A percentile compares a stretch with the other conserved stretches of the same genome.
Evolutionary conservation across 371 early-diverging fungal species (phyloP).

Genomic region (Batrachochytrium dendrobatidis): DNA sequence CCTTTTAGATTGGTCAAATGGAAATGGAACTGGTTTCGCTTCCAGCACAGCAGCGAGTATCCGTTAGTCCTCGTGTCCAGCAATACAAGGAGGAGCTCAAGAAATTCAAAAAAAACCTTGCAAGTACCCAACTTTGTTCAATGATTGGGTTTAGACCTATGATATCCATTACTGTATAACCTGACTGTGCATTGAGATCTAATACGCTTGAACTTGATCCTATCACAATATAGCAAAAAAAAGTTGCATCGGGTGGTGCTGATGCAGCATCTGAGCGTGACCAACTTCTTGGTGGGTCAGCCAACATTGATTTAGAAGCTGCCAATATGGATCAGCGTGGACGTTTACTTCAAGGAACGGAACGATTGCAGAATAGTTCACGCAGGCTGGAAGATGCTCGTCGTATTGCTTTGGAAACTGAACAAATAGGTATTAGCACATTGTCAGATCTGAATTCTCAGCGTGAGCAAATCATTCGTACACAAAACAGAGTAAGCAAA

Average conservation of each 20-base stretch:
- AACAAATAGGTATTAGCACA: conserved; percentile 77
- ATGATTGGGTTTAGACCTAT: no score
- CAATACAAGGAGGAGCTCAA: conserved; percentile 72
- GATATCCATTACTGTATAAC: no score
- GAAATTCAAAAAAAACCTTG: conserved; percentile 64
- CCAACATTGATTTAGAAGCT: conserved; percentile 33
- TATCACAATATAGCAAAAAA: background rate
- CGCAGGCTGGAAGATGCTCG: conserved; percentile 80
- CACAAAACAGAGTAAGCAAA: conserved; percentile 69
- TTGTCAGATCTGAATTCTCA: conserved; percentile 74
- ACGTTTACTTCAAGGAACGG: conserved; percentile 74
- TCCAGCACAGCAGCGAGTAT: conserved; percentile 56
- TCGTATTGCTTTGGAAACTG: conserved; percentile 85
- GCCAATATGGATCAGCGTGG: conserved; percentile 71
- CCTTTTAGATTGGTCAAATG: conserved; percentile 81
- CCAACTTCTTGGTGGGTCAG: conserved; percentile 28
- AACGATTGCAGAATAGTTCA: conserved; percentile 68
- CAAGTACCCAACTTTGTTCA: conserved; percentile 33
- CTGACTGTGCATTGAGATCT: no score
- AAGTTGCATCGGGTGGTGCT: background rate
- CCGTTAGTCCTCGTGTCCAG: conserved; percentile 63
- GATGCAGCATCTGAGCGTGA: conserved; percentile 25
- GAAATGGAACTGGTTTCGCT: conserved; percentile 80
- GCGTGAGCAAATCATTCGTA: conserved; percentile 82
- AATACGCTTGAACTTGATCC: no score